phyloP scores from a whole-genome alignment of 1,284 basidiomycete species.

The Puccinia brachypodii region DNA sequence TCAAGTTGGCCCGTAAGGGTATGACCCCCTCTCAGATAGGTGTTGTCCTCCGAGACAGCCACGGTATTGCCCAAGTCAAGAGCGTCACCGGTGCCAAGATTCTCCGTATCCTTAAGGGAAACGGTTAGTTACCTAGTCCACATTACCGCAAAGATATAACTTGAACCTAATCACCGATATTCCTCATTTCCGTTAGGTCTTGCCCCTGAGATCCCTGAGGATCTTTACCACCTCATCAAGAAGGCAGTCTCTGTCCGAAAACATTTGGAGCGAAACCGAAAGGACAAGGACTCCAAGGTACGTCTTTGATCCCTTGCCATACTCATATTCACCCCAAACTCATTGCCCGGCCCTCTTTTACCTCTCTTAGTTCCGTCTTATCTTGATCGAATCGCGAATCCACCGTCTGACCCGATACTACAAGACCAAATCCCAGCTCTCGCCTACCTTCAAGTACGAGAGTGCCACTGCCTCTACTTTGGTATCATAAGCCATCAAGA shows the following conservation, averaged over 20 bases:
- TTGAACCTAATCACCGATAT: constrained; percentile 55
- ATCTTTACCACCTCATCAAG: constrained; percentile 99
- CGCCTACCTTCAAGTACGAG: constrained; percentile 80
- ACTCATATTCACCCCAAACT: neutral
- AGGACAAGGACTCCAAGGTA: constrained; percentile 69
- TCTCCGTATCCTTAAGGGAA: constrained; percentile 92
- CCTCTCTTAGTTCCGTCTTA: constrained; percentile 66
- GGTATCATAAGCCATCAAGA: constrained; percentile 52
- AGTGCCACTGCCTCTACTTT: constrained; percentile 58
- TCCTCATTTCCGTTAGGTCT: constrained; percentile 66
- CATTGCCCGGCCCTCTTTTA: neutral
- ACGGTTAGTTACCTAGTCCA: constrained; percentile 65
- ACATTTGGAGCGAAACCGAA: constrained; percentile 97
- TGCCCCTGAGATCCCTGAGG: constrained; percentile 96
- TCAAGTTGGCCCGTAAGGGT: constrained; percentile 97
- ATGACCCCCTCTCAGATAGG: constrained; percentile 97
- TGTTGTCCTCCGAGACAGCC: constrained; percentile 95
- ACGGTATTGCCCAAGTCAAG: constrained; percentile 92
- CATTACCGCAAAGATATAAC: neutral
- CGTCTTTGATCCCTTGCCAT: neutral
- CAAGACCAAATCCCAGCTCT: constrained; percentile 96
- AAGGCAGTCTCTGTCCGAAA: constrained; percentile 99
- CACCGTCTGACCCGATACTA: constrained; percentile 94
- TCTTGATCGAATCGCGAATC: constrained; percentile 97
- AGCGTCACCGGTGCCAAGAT: constrained; percentile 99